phyloP scores from a whole-genome alignment of 495 filamentous ascomycete genomes.

The Collariella sp. region DNA sequence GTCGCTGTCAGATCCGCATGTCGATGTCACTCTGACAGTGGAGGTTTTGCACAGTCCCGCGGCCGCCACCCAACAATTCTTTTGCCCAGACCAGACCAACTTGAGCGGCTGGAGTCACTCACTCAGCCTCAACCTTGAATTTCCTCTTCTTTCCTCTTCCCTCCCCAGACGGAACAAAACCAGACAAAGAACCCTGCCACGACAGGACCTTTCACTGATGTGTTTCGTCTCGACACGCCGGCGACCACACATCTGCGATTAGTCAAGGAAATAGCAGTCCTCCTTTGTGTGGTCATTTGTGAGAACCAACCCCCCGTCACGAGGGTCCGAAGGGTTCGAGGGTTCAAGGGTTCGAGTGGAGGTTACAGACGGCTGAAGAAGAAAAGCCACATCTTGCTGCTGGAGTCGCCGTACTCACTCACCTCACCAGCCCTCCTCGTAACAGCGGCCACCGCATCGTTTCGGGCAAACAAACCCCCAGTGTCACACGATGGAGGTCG shows the following conservation, averaged over 20 bases:
- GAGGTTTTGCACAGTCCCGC: too few relatives aligned
- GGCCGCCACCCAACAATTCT: background rate
- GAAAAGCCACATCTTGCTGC: background rate
- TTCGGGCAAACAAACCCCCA: too few relatives aligned
- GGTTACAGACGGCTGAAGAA: too few relatives aligned
- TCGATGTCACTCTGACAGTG: too few relatives aligned
- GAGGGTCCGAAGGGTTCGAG: background rate
- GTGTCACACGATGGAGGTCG: slow-evolving; percentile 34
- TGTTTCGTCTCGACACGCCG: background rate
- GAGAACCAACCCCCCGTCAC: background rate
- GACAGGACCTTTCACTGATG: background rate
- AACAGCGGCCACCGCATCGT: background rate
- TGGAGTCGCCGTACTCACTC: background rate
- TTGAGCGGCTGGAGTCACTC: too few relatives aligned
- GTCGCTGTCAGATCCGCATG: background rate
- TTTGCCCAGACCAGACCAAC: too few relatives aligned
- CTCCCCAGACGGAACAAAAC: background rate
- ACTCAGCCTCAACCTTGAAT: background rate
- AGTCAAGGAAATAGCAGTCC: background rate
- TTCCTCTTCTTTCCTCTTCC: background rate
- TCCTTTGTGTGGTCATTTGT: background rate
- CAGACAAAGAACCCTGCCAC: background rate
- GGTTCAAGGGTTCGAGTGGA: background rate
- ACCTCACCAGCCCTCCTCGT: background rate
- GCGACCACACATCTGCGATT: background rate